Base-by-base conservation (phyloP, 176 grass and related monocot genomes). In the Rhipidocladum racemiflorum region DNA sequence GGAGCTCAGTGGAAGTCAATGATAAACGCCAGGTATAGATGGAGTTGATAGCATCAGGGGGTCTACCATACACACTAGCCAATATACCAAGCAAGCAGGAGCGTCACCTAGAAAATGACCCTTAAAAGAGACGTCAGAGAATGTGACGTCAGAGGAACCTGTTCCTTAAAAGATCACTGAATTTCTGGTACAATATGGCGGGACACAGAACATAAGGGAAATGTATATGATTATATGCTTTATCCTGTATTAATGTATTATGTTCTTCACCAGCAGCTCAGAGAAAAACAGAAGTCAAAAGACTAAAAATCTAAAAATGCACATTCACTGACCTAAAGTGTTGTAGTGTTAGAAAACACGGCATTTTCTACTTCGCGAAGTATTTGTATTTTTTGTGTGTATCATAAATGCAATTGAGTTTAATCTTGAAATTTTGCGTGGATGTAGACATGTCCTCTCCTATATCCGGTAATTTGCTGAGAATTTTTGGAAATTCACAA, bases 31-130 rank as follows among this genome's bases (percentile, higher is more conserved):
- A 4, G 54, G 54, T 56, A 56, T 56, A 56, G 54, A 56, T 81
- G 16, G 9, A 59, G 79, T 21, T 44, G 3, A 21, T 59, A 30
- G 15, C 18, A 32, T 70, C 11, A 44, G 44, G 56, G 50, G 27
- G 23, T 21, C 34, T 28, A 67, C 46, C 51, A 69, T 44, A 45
- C 6, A 18, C 38, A 25, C 36, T 76, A 76, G 10, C 62, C 36
- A 57, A 76, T 76, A 76, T 75, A n/a, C 46, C 27, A 27, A 25
- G 65, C 53, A 85, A 43, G 75, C 25, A 63, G 55, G 3, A 63
- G 66, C 29, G 27, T 61, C 43, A 36, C 32, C 44, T 43, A 72
- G 3, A 74, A 40, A 64, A 5, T 62, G 30, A 54, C 7, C 50
- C 49, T 81, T 65, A 65, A 50, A 55, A 53, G 50, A 57, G 9